Evolutionary conservation across 2,329 filamentous ascomycete species (phyloP).

Genomic region (Penicillium sp.): DNA sequence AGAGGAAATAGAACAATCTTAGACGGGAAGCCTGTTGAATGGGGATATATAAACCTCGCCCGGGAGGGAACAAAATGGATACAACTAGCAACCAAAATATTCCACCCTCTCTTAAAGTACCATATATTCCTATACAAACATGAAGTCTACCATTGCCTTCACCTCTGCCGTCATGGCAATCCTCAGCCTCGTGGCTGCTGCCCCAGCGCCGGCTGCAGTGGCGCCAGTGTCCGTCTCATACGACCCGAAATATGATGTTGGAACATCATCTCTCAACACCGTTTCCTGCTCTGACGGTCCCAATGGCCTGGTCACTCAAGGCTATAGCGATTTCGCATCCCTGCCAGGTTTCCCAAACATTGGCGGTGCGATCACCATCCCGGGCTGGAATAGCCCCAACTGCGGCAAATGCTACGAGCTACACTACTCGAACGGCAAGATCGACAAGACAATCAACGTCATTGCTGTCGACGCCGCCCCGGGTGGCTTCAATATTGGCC

Average conservation of each 20-base stretch:
- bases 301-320: constrained; percentile 33
- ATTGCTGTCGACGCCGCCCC: constrained; percentile 48
- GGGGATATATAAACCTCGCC: constrained; percentile 14
- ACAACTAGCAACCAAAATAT: constrained; percentile 2
- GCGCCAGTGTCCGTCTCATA: constrained; percentile 59
- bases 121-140: constrained; percentile 2
- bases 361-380: constrained; percentile 49
- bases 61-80: not conserved
- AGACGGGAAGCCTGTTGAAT: not conserved
- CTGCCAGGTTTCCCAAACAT: constrained; percentile 50
- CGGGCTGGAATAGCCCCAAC: constrained; percentile 46
- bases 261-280: constrained; percentile 51
- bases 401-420: constrained; percentile 55
- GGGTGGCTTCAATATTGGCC: constrained; percentile 50
- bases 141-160: constrained; percentile 26
- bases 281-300: constrained; percentile 46
- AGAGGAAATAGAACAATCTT: constrained; percentile 12
- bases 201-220: constrained; percentile 17
- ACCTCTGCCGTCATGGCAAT: constrained; percentile 21
- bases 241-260: constrained; percentile 68
- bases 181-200: constrained; percentile 24
- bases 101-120: not conserved
- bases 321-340: constrained; percentile 42
- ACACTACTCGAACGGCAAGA: constrained; percentile 42
- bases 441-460: constrained; percentile 45